Percentiles rank a stretch among this genome's conserved stretches.
phyloP scores from a whole-genome alignment of 192 early-diverging fungal species.

The Backusella sp. region DNA sequence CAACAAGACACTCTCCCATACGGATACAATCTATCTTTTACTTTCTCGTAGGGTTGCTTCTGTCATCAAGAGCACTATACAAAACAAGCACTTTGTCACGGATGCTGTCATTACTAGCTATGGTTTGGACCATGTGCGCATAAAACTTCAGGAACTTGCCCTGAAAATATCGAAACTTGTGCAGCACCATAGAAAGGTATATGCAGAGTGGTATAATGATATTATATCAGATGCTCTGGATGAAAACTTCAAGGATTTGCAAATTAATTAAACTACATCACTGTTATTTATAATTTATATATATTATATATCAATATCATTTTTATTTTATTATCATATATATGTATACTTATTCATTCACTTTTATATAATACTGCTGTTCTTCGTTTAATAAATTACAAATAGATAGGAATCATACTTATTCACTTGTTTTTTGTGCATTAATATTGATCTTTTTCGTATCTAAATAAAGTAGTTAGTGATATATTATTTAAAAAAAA shows the following conservation, averaged over 20 bases:
- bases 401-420: background rate
- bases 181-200: conserved; percentile 39
- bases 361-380: background rate
- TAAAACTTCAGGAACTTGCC: conserved; percentile 28
- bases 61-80: conserved; percentile 31
- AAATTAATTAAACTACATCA: background rate
- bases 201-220: conserved; percentile 33
- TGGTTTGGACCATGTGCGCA: conserved; percentile 29
- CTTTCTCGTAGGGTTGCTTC: conserved; percentile 37
- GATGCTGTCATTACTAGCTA: conserved; percentile 32
- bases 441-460: background rate
- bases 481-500: background rate
- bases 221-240: conserved; percentile 15
- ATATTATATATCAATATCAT: background rate
- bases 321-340: background rate
- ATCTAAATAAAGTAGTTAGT: background rate
- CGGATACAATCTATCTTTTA: conserved; percentile 39
- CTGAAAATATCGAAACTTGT: conserved; percentile 25
- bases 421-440: background rate
- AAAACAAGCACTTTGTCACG: conserved; percentile 28
- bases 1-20: conserved; percentile 42
- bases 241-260: background rate
- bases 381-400: background rate
- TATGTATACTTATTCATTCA: background rate
- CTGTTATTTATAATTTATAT: background rate